Base-by-base conservation (phyloP, 2,329 filamentous ascomycete species). In the Ilyonectria sp. region DNA sequence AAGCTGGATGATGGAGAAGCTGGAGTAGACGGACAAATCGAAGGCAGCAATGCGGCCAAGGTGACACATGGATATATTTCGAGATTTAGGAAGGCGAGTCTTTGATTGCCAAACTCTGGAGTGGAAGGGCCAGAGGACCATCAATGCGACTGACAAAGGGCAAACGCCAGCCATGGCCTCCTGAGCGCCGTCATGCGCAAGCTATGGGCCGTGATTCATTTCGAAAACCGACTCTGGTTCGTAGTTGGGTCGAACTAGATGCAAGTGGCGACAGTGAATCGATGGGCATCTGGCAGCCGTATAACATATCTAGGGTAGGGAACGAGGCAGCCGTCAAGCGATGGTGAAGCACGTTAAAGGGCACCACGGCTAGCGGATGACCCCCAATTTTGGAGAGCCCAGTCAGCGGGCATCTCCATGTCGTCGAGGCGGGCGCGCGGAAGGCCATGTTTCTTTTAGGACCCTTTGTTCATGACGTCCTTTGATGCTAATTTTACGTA, bases 71-170 rank as follows among this genome's bases (percentile, higher is more conserved):
- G 4, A 19, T 7, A 6, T 43, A 6, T 43, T 37, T 35, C 35
- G 15, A 35, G 2, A 11, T 13, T 19, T 13, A 21, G 50, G 50
- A 53, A 53, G 50, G 50, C 5, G 31, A 23, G 10, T 19, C 50
- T 35, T 53, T 53, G 31, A 35, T 53, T 35, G 6, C 8, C 47
- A 33, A 35, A 33, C 31, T 21, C n/a, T 35, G 6, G 29, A 33
- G 49, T 33, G 31, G 50, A 53, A 53, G 50, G 50, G 50, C 50
- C 31, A 23, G 10, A 33, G 50, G n/a, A 23, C n/a, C 31, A 53
- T 53, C 31, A 35, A 15, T 19, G 29, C 29, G 26, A 35, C 17
- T n/a, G 10, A 53, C 50, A 53, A 53, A 53, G 49, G 47, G 17
- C 44, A 26, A 29, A 50, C 23, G 5, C 15, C 31, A 15, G 17